These are phyloP conservation scores for Phalaenopsis equestris DNA, from an alignment of 106 monocot genomes.

Conservation along the genomic window DNA sequence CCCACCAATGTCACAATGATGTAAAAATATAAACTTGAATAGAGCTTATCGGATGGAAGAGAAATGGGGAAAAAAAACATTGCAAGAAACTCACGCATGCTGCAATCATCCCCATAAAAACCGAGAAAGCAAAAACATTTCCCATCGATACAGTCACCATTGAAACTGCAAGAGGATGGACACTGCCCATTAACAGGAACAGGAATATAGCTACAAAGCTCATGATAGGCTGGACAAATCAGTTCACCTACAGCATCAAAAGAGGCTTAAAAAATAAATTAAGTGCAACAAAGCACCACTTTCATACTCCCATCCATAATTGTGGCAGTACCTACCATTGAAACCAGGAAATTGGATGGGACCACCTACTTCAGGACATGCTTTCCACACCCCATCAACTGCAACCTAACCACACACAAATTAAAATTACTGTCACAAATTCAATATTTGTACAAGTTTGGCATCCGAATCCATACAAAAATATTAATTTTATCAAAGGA, in stretches of 20 bases:
- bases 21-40: not conserved
- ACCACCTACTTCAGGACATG: slow-evolving; percentile 81
- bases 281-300: not conserved
- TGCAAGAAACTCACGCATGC: slow-evolving; percentile 46
- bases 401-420: slow-evolving; percentile 58
- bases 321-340: slow-evolving; percentile 46
- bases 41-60: not conserved
- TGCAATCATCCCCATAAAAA: slow-evolving; percentile 87
- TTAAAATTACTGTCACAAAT: not conserved
- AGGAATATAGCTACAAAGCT: slow-evolving; percentile 53
- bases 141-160: slow-evolving; percentile 88
- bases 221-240: slow-evolving; percentile 91
- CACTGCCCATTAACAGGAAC: slow-evolving; percentile 54
- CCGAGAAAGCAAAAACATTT: slow-evolving; percentile 89
- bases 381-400: slow-evolving; percentile 89
- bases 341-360: slow-evolving; percentile 93
- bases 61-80: not conserved
- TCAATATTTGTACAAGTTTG: not conserved
- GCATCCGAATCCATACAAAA: not conserved
- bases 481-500: not conserved
- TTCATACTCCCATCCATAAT: not conserved
- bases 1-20: not conserved
- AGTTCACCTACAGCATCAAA: slow-evolving; percentile 63
- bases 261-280: not conserved
- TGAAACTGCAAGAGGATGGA: slow-evolving; percentile 63